Percentiles rank a stretch among this genome's conserved stretches.
These are phyloP conservation scores for Arthrobotrys sphaeroides DNA, from an alignment of 2,329 filamentous ascomycete genomes.

Conservation along the genomic window DNA sequence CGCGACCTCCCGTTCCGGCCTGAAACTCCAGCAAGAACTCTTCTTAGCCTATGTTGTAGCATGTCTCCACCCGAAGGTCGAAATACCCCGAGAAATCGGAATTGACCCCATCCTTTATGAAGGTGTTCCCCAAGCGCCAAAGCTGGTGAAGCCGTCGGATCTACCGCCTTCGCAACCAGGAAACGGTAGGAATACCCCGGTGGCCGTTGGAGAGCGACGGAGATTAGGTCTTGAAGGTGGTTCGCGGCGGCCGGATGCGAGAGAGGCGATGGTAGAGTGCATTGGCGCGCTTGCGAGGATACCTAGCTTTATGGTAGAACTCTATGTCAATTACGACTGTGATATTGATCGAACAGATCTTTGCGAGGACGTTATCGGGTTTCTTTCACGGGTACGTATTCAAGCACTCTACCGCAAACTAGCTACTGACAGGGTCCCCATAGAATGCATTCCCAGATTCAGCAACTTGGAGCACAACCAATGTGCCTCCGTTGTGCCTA, in stretches of 20 bases:
- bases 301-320: constrained; percentile 90
- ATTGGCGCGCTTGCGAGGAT: constrained; percentile 91
- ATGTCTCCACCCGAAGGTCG: constrained; percentile 90
- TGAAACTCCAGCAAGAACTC: constrained; percentile 96
- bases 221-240: constrained; percentile 92
- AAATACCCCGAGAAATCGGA: constrained; percentile 87
- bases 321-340: constrained; percentile 98
- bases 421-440: constrained; percentile 29
- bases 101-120: constrained; percentile 93
- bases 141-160: constrained; percentile 78
- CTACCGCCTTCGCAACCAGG: constrained; percentile 64
- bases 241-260: constrained; percentile 87
- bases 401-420: not conserved
- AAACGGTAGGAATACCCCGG: constrained; percentile 87
- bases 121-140: constrained; percentile 90
- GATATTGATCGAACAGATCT: constrained; percentile 89
- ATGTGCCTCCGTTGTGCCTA: constrained; percentile 91
- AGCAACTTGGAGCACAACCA: constrained; percentile 98
- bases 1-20: constrained; percentile 85
- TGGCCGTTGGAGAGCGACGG: constrained; percentile 89
- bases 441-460: constrained; percentile 92
- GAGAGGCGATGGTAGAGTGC: constrained; percentile 98
- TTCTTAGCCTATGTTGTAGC: constrained; percentile 94
- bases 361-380: constrained; percentile 92
- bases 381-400: constrained; percentile 73